Evolutionary conservation across 768 basidiomycete genomes (phyloP), one percentile per base, ranked within the genome.

Genomic region (Leccinellum luteum): DNA sequence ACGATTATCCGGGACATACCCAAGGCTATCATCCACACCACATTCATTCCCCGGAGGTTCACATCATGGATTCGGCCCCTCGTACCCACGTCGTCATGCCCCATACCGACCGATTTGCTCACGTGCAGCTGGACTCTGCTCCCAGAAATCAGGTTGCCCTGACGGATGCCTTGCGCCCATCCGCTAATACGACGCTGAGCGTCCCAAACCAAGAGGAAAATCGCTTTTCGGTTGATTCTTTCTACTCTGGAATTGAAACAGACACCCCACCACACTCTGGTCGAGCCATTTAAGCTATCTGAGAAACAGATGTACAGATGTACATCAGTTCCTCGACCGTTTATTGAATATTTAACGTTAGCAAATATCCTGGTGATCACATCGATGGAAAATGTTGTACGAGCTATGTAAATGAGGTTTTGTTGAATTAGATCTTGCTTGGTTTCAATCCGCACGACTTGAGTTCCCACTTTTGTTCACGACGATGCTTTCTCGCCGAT

Each of bases 221-320:
- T 28, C 72, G 62, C 45, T 60, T 51, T 10, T 74, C 71, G 10
- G 31, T 65, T 25, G 72, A 72, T 56, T 74, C 71, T 10, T 72
- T 72, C 32, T 72, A 72, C 13, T 23, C 62, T 1, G 68, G 70
- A 51, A 63, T 64, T 19, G 48, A 25, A 17, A 23, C 41, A 4
- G 61, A 69, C 35, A 35, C 51, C 28, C 31, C 56, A 5, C 2
- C 56, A 0, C 7, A 58, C 25, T 14, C 57, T 27, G 69, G 69
- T 15, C 60, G 41, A 27, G 65, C 69, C 38, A 4, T 62, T 4
- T 70, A 31, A 64, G 41, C 43, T 56, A 51, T 30, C 56, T 57
- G 48, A 3, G 57, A 57, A 53, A 45, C 17, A 41, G 19, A 5
- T 53, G 15, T n/a, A 45, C 17, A 41, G 19, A 5, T 53, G 15